Evolutionary conservation across 805 yeast genomes (phyloP), one percentile per base, ranked within the genome.

Genomic region (Metschnikowia similis): DNA sequence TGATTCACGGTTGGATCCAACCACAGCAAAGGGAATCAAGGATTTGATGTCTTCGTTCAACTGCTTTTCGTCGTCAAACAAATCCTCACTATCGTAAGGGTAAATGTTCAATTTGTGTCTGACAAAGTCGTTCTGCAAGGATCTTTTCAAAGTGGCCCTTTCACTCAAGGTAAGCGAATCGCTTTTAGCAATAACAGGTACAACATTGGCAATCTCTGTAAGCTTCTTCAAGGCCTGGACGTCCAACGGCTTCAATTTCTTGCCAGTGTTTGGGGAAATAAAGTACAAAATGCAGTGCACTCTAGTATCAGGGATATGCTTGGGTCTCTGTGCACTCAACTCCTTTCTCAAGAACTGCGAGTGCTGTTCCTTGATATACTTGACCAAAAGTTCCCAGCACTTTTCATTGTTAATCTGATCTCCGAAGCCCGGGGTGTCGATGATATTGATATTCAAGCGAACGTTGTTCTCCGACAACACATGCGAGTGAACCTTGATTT

Each of bases 361-460:
- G 68, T 91, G 96, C 71, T 91, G 97, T 70, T 91, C 97, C 72
- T 91, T 91, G 66, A 91, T 89, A 71, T 90, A 91, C 70, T 89
- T 89, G 56, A 91, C 85, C 55, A 91, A 84, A 47, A 97, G 97
- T 61, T 91, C 98, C 97, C 97, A 92, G 70, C 96, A 90, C 70
- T 86, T 87, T 62, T 88, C 95, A 70, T 91, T 91, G 73, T 90
- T 88, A 58, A 94, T 87, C 71, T 88, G 96, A 75, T 94, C 99
- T 36, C 97, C 98, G 75, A 89, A 94, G 13, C 98, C 98, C 17
- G 98, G 98, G 3, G 99, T 94, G 66, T 94, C 99, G 64, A 94
- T 88, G 49, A 94, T 83, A 61, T 89, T 91, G 56, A 94, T 74
- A 61, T 85, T 85, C 66, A 94, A 81, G 54, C 84, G 83, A 50